Percentiles rank a stretch among this genome's conserved stretches.
These are phyloP conservation scores for Talaromyces sp. DNA, from an alignment of 2,329 filamentous ascomycete genomes.

Conservation along the genomic window DNA sequence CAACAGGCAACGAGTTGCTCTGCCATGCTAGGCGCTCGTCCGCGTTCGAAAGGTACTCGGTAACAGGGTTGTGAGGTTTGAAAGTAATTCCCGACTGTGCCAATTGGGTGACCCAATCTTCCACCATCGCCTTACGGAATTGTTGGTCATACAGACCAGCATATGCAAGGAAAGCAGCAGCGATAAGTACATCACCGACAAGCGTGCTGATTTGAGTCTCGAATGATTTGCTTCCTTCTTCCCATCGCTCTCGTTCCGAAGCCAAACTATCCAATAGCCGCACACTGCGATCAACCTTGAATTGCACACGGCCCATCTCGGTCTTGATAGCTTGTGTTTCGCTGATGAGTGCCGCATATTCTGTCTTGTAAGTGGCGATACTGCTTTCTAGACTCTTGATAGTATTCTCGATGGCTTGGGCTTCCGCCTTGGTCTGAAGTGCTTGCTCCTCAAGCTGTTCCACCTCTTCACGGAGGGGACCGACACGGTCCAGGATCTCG, in stretches of 20 bases:
- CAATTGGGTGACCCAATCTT: slow-evolving; percentile 94
- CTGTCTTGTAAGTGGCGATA: slow-evolving; percentile 90
- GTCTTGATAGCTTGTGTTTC: slow-evolving; percentile 96
- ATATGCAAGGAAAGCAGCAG: slow-evolving; percentile 96
- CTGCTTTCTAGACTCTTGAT: slow-evolving; percentile 80
- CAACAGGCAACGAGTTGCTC: slow-evolving; percentile 84
- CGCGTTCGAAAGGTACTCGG: slow-evolving; percentile 92
- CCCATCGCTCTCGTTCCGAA: slow-evolving; percentile 89
- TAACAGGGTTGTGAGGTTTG: slow-evolving; percentile 90
- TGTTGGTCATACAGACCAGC: slow-evolving; percentile 96
- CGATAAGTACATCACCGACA: slow-evolving; percentile 89
- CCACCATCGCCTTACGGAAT: slow-evolving; percentile 94
- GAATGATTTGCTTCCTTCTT: slow-evolving; percentile 95
- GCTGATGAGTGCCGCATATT: slow-evolving; percentile 93
- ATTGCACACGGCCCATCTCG: slow-evolving; percentile 93
- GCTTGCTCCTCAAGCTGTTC: slow-evolving; percentile 79
- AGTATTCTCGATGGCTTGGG: slow-evolving; percentile 82
- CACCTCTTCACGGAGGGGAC: slow-evolving; percentile 86
- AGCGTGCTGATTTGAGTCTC: slow-evolving; percentile 96
- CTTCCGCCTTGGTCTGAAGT: slow-evolving; percentile 86
- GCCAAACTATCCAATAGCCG: slow-evolving; percentile 90
- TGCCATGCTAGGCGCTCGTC: slow-evolving; percentile 96
- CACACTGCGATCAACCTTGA: slow-evolving; percentile 96
- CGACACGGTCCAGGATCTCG: slow-evolving; percentile 92
- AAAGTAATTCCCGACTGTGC: slow-evolving; percentile 86